Conservation (phyloP, 2,329 filamentous ascomycete genomes). For the Stagonosporopsis chrysanthemi region DNA sequence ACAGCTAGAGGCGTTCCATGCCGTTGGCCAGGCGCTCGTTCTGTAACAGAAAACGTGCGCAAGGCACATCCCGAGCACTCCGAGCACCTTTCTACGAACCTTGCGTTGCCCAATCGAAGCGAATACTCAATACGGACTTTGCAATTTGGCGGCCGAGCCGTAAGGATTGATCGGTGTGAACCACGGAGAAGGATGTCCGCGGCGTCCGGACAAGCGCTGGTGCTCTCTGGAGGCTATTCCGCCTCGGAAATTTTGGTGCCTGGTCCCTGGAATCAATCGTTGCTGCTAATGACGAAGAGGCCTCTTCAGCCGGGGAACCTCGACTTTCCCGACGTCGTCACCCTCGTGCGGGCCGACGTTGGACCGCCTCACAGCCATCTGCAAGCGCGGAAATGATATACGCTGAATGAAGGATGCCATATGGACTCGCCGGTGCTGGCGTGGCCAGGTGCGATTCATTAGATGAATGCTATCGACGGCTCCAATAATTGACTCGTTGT, state of each 20-base stretch:
- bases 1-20: constrained; percentile 8
- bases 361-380: constrained; percentile 8
- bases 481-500: constrained; percentile 5
- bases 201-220: constrained; percentile 6
- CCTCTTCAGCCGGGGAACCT: constrained; percentile 9
- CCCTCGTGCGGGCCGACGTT: constrained; percentile 7
- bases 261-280: constrained; percentile 15
- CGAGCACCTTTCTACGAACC: constrained; percentile 23
- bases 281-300: constrained; percentile 4
- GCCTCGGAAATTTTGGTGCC: constrained; percentile 17
- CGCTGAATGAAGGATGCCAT: constrained; percentile 11
- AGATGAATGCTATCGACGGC: background rate
- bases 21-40: background rate
- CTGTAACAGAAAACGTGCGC: constrained; percentile 27
- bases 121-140: constrained; percentile 19
- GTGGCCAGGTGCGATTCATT: constrained; percentile 4
- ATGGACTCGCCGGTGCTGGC: constrained; percentile 1
- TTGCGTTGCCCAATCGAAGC: constrained; percentile 16
- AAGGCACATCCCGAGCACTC: constrained; percentile 34
- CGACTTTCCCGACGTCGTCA: constrained; percentile 4
- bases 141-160: constrained; percentile 15
- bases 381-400: constrained; percentile 1
- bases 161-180: constrained; percentile 1
- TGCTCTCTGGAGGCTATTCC: constrained; percentile 5
- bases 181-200: background rate